phyloP scores from a whole-genome alignment of 2,329 filamentous ascomycete species.

The Parasarocladium wereldwijsianum region DNA sequence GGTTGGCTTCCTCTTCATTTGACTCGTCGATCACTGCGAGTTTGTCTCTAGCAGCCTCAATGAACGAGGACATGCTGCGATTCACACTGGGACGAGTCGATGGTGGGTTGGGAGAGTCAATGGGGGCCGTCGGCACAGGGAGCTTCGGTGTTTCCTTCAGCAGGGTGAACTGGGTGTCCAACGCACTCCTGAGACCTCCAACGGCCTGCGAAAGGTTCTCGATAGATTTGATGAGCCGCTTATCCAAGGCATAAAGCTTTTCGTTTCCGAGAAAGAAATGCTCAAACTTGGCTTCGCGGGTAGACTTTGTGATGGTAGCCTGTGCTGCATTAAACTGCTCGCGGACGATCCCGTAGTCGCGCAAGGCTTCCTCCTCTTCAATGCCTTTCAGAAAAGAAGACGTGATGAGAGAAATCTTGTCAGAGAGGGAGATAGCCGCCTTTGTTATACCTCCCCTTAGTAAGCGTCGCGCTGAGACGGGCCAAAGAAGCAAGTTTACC shows the following conservation, averaged over 20 bases:
- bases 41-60: conserved; percentile 28
- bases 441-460: conserved; percentile 59
- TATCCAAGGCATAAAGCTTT: conserved; percentile 63
- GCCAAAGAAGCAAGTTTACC: conserved; percentile 66
- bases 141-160: conserved; percentile 43
- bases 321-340: conserved; percentile 53
- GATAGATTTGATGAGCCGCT: conserved; percentile 67
- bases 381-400: conserved; percentile 71
- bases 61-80: conserved; percentile 14
- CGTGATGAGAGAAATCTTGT: conserved; percentile 71
- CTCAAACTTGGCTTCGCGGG: conserved; percentile 79
- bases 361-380: conserved; percentile 59
- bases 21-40: conserved; percentile 51
- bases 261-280: conserved; percentile 74
- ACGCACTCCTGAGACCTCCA: conserved; percentile 78
- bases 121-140: conserved; percentile 7
- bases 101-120: background rate
- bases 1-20: conserved; percentile 35
- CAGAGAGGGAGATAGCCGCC: conserved; percentile 60
- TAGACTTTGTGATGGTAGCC: conserved; percentile 55
- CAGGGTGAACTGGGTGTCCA: conserved; percentile 75
- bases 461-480: conserved; percentile 59
- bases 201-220: conserved; percentile 78
- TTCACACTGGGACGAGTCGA: conserved; percentile 12
- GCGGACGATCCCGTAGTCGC: conserved; percentile 47